Base-by-base conservation (phyloP, 805 yeast genomes). In the Saccharomyces eubayanus region DNA sequence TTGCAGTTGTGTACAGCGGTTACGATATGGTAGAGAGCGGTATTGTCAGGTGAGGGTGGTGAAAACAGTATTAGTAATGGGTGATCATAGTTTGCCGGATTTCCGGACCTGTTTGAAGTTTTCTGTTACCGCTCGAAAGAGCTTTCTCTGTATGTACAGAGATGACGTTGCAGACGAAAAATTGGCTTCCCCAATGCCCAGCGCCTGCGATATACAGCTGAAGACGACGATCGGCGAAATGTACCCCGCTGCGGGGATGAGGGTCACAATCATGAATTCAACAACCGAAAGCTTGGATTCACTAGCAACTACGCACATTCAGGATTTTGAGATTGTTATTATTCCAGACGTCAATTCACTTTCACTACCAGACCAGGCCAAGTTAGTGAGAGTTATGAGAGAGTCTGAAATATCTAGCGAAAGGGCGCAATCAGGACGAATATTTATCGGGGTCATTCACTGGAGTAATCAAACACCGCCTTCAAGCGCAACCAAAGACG, bases 51-150 rank as follows among this genome's bases (percentile, higher is more conserved):
- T n/a, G 9, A 5, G 20, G 16, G 43, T 8, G 43, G 24, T 24
- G 20, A 10, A 16, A 36, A 14, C 6, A 31, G 40, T 12, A 6
- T 10, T 16, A 36, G 43, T 11, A 36, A 28, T 28, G 24, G 29
- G 51, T 24, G 47, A 55, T 21, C 28, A 43, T 20, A 46, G 49
- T 40, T 53, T 60, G 43, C 62, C 62, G 5, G 62, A 57, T 48
- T 60, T 63, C 24, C 51, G 57, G 20, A 57, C 60, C 47, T 53
- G 60, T 29, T 53, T 64, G 14, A 58, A 51, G 28, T 63, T 57
- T 48, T 56, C 62, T 48, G 31, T 63, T 9, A 49, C 48, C 28
- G 59, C 62, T 0, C 43, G 50, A 21, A 61, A 55, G 43, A 62
- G 59, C 46, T 61, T 64, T 24, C 12, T 64, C 1, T 62, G 59